Base-by-base conservation (phyloP, 1,139 yeast species). In the Suhomyces choctaworum region DNA sequence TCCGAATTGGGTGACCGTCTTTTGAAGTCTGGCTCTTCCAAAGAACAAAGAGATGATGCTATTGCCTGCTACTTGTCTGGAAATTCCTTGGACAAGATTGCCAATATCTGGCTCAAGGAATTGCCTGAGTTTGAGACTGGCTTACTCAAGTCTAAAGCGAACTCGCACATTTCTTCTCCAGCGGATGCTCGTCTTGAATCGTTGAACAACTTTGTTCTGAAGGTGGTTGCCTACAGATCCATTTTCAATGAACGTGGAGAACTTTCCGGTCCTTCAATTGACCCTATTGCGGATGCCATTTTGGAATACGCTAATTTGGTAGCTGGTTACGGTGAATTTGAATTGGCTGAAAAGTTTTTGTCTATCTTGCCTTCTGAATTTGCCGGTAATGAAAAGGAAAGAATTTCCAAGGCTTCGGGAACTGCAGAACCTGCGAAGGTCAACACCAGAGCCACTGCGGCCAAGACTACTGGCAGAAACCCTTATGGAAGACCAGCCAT, bases 161-260 rank as follows among this genome's bases (percentile, higher is more conserved):
- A 54, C 12, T 46, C 52, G 1, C 64, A 62, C 16, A 64, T 75
- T 22, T 56, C 72, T 2, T 73, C 88, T n/a, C 82, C 87, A 4
- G 83, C 85, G 37, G 95, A 84, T 46, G 96, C 96, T 14, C 89
- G 90, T 55, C 80, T 84, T 48, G 84, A 79, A 49, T 84, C 96
- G 5, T 71, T 92, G 54, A 82, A 84, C 40, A 81, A 78, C 50
- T 84, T 89, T 56, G 85, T 88, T 39, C 95, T 86, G 56, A 90
- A 90, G 61, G 75, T 89, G 42, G 78, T 89, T 22, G 80, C 86
- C 16, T 86, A 83, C 59, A 77, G 87, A 49, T 73, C 81, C 30
- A 70, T 78, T 39, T 56, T 78, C 13, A 62, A 68, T 24, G 47
- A 61, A 15, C 51, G 59, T 10, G 70, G 73, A 2, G 62, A 63